Percentiles rank a stretch among this genome's conserved stretches.
Conservation (phyloP, 2,329 filamentous ascomycete species). For the Nannizziopsis barbatae region DNA sequence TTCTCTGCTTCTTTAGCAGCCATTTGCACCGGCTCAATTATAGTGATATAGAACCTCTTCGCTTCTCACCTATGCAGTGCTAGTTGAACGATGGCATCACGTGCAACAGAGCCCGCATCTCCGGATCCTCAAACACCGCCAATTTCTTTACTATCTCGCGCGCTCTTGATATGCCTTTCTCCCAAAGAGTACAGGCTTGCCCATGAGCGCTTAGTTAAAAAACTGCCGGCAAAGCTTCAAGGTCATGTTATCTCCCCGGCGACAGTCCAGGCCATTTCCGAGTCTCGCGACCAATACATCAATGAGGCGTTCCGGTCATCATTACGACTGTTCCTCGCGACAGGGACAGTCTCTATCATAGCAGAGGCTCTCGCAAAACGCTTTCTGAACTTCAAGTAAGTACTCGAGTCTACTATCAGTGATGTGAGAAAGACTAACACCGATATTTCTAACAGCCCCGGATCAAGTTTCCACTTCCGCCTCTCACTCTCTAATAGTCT, state of each 20-base stretch:
- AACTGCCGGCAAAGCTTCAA: slow-evolving; percentile 49
- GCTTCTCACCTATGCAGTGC: background rate
- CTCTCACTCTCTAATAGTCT: slow-evolving; percentile 73
- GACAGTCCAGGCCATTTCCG: slow-evolving; percentile 42
- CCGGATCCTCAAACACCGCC: background rate
- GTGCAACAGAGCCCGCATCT: slow-evolving; percentile 3
- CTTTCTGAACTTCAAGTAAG: slow-evolving; percentile 9
- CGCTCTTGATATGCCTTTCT: slow-evolving; percentile 71
- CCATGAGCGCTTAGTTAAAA: slow-evolving; percentile 70
- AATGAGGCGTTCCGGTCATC: slow-evolving; percentile 59
- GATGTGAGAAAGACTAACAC: slow-evolving; percentile 7
- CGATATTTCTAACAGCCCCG: too few relatives aligned
- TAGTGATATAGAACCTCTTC: background rate
- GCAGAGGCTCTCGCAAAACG: slow-evolving; percentile 41
- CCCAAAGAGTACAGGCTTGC: slow-evolving; percentile 76
- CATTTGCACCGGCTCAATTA: background rate
- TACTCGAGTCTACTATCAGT: background rate
- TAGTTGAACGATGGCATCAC: slow-evolving; percentile 8
- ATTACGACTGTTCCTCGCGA: slow-evolving; percentile 57
- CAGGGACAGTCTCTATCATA: slow-evolving; percentile 52
- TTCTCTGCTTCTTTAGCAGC: background rate
- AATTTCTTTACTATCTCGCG: slow-evolving; percentile 56
- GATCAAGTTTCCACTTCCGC: slow-evolving; percentile 45
- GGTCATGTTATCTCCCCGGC: slow-evolving; percentile 42
- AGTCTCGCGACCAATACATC: slow-evolving; percentile 54